Evolutionary conservation across 192 early-diverging fungal genomes (phyloP).

Genomic region (Chytriomyces sp.): DNA sequence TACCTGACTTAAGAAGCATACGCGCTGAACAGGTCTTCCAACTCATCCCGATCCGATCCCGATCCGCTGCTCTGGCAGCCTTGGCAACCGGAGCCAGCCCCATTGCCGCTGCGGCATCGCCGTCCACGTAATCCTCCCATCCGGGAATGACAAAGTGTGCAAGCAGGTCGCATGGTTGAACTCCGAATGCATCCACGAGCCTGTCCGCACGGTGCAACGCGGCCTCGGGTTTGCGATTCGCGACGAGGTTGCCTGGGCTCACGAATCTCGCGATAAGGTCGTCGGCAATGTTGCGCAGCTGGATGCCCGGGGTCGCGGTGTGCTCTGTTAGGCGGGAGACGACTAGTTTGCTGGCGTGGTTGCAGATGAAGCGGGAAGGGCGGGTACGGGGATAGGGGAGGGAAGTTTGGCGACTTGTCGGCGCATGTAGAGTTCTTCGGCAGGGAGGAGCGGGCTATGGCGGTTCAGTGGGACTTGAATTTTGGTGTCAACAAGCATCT

Average conservation of each 20-base stretch:
- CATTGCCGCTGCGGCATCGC: background rate
- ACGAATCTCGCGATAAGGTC: slow-evolving; percentile 1
- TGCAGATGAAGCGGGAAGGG: slow-evolving; percentile 8
- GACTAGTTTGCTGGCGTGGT: background rate
- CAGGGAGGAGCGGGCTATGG: background rate
- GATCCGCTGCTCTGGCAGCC: background rate
- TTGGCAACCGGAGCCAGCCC: background rate
- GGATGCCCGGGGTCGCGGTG: background rate
- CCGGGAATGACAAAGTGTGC: background rate
- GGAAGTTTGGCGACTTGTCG: slow-evolving; percentile 15
- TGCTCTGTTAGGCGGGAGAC: slow-evolving; percentile 2
- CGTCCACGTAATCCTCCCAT: background rate
- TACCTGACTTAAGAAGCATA: background rate
- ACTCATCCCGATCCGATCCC: background rate
- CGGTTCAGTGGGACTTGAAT: slow-evolving; percentile 6
- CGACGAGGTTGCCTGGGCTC: background rate
- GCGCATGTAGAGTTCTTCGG: slow-evolving; percentile 5
- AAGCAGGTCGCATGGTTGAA: slow-evolving; percentile 3
- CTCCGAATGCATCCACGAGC: slow-evolving; percentile 4
- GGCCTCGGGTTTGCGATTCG: background rate
- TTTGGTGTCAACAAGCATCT: slow-evolving; percentile 22
- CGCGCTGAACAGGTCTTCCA: slow-evolving; percentile 9
- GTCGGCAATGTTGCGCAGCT: slow-evolving; percentile 3
- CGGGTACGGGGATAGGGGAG: background rate
- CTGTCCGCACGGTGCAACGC: background rate